A percentile compares a stretch with the other conserved stretches of the same genome.
phyloP scores from a whole-genome alignment of 2,329 filamentous ascomycete species.

The Xylaria sp. region DNA sequence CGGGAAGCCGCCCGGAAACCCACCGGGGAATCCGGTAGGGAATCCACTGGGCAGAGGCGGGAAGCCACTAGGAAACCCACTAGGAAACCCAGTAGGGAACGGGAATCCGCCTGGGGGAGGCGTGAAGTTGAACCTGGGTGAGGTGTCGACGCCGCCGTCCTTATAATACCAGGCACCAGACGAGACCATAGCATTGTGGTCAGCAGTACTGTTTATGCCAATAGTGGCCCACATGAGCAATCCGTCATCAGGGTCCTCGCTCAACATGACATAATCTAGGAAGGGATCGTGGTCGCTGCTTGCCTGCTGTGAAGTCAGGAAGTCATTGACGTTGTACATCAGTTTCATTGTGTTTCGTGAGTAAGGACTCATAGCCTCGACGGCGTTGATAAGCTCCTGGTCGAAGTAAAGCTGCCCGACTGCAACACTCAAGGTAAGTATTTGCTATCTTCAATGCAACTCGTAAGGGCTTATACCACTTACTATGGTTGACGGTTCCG shows the following conservation, averaged over 20 bases:
- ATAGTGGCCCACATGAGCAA: slow-evolving; percentile 64
- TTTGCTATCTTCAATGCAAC: background rate
- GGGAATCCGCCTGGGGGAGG: slow-evolving; percentile 35
- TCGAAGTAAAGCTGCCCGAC: slow-evolving; percentile 71
- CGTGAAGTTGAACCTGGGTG: slow-evolving; percentile 38
- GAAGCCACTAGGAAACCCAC: slow-evolving; percentile 29
- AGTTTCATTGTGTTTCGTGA: slow-evolving; percentile 54
- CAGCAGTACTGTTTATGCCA: slow-evolving; percentile 56
- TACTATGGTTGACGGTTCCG: slow-evolving; percentile 61
- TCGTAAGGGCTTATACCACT: background rate
- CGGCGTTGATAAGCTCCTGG: slow-evolving; percentile 61
- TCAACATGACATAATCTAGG: slow-evolving; percentile 66
- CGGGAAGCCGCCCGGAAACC: slow-evolving; percentile 35
- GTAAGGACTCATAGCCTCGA: slow-evolving; percentile 62
- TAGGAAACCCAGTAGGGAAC: slow-evolving; percentile 17
- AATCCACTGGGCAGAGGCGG: slow-evolving; percentile 11
- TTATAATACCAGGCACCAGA: slow-evolving; percentile 42
- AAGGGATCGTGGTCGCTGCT: slow-evolving; percentile 55
- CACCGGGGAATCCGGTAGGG: slow-evolving; percentile 26
- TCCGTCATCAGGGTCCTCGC: slow-evolving; percentile 61
- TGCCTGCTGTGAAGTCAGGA: slow-evolving; percentile 57
- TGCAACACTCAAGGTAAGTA: slow-evolving; percentile 9
- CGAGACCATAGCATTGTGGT: slow-evolving; percentile 37
- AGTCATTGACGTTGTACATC: slow-evolving; percentile 63
- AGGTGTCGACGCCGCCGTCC: slow-evolving; percentile 42